Evolutionary conservation across 331 rosid genomes (phyloP), one percentile per base, ranked within the genome.

Genomic region (Rhamnella rubrinervis): DNA sequence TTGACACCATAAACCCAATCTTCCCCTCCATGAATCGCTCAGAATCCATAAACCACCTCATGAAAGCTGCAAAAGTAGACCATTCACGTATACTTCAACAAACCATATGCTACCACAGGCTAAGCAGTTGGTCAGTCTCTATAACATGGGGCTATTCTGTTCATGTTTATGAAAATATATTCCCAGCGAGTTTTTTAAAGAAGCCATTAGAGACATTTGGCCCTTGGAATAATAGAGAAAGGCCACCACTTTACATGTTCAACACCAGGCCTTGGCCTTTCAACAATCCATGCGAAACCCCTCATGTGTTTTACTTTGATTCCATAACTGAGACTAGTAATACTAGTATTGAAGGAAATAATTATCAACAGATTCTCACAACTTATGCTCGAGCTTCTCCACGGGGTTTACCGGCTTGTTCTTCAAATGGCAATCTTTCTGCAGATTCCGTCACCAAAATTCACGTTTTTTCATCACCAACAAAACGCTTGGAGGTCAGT

Each of bases 71-170:
- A 0, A 75, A 78, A 61, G 38, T 40, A 2, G 87, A 82, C 67
- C 74, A 55, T 0, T 77, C 85, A 1, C 80, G 84, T 5, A 59
- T 84, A 0, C 78, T 86, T 0, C 89, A 86, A 10, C 89, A 81
- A 38, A 76, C 82, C 21, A 73, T 78, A 1, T 81, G 86, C 53
- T 71, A 81, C 64, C 71, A 76, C 55, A 67, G 74, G 10, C 73
- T 77, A 9, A 75, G 41, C 63, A 81, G 78, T 5, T 84, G 88
- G 88, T 67, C 84, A 1, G n/a, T 81, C 72, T 81, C 84, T 3
- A 50, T 78, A 20, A 72, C 86, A 26, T 78, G 82, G 84, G 86
- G 84, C 7, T 85, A 81, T 58, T 85, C 86, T 0, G 71, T 71
- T 19, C 75, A 78, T 19, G 61, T 81, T 6, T 78, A 84, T 6